Percentiles rank a stretch among this genome's conserved stretches.
These are phyloP conservation scores for Aspergillus versicolor DNA, from an alignment of 2,329 filamentous ascomycete species.

Conservation along the genomic window DNA sequence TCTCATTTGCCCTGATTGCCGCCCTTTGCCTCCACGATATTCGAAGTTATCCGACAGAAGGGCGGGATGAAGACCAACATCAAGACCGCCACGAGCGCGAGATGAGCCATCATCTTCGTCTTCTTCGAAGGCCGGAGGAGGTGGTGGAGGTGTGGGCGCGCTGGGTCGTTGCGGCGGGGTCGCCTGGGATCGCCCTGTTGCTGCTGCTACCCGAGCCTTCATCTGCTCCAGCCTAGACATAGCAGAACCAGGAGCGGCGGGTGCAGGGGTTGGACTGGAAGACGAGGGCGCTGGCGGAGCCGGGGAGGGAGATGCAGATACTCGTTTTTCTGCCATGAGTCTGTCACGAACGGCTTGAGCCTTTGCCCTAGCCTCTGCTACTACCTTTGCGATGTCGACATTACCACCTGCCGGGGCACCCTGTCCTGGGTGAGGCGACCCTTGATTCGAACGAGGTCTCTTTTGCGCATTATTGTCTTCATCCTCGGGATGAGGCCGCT, in stretches of 20 bases:
- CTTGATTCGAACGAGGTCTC: slow-evolving; percentile 51
- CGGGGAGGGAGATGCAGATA: slow-evolving; percentile 16
- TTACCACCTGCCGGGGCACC: slow-evolving; percentile 35
- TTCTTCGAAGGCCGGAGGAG: slow-evolving; percentile 47
- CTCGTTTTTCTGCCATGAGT: slow-evolving; percentile 40
- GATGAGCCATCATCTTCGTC: slow-evolving; percentile 52
- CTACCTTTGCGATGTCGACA: slow-evolving; percentile 48
- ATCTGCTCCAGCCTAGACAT: slow-evolving; percentile 72
- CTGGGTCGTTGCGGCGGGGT: slow-evolving; percentile 47
- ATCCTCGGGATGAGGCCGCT: slow-evolving; percentile 50
- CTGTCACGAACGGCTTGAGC: slow-evolving; percentile 50
- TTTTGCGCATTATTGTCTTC: slow-evolving; percentile 47
- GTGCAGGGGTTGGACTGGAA: slow-evolving; percentile 37
- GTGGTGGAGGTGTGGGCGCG: slow-evolving; percentile 31
- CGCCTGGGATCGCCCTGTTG: slow-evolving; percentile 55
- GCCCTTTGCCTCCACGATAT: slow-evolving; percentile 41
- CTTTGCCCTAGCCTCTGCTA: slow-evolving; percentile 49
- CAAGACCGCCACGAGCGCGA: slow-evolving; percentile 64
- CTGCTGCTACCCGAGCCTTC: slow-evolving; percentile 76
- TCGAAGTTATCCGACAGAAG: slow-evolving; percentile 56
- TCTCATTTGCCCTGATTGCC: slow-evolving; percentile 50
- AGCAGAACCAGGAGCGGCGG: slow-evolving; percentile 41
- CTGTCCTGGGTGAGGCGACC: slow-evolving; percentile 45
- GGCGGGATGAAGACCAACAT: slow-evolving; percentile 75
- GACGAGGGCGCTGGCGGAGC: slow-evolving; percentile 26